Evolutionary conservation across 768 basidiomycete species (phyloP), one percentile per base, ranked within the genome.

Genomic region (Tylopilus plumbeoviolaceoides): DNA sequence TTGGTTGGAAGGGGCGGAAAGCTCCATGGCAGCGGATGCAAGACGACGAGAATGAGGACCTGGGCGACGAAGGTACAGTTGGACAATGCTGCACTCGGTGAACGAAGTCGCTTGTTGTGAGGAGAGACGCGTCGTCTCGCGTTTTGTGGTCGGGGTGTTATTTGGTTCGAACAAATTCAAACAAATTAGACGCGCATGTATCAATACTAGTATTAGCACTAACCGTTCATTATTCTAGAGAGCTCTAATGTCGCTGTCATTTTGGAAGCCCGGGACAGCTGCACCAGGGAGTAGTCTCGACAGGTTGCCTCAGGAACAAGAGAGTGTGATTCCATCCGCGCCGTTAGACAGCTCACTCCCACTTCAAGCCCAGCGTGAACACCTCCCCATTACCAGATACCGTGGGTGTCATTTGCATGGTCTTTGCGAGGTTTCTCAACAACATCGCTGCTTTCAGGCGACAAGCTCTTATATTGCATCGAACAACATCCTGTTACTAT

Each of bases 311-410:
- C 87, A 89, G 62, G 76, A 78, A 20, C 92, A 95, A 67, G 90
- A 82, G 30, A 78, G 76, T 44, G 71, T 93, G 8, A 69, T 92
- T 17, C 78, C 82, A 8, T 88, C 88, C 46, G 81, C 85, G 0
- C 80, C 83, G 2, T 65, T 73, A 21, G 75, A 77, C 40, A 70
- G 76, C 21, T 74, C 78, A 14, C 70, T 87, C 9, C 81, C 87
- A 5, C 75, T 94, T 15, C 84, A 86, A 53, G 78, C 79, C 30
- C 89, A 94, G 62, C 77, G 95, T 45, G 85, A 91, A 67, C 75
- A 83, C 5, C 74, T 98, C 27, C 95, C 95, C 0, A 98, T 99
- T 51, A 87, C 81, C 68, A 93, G 91, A 66, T 91, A 99, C 69
- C 80, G 95, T 87, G 11, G 5, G 63, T 52, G 17, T 38, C 11